These are phyloP conservation scores for Polysphondylium violaceum DNA, from an alignment of 78 protist species.

Conservation along the genomic window DNA sequence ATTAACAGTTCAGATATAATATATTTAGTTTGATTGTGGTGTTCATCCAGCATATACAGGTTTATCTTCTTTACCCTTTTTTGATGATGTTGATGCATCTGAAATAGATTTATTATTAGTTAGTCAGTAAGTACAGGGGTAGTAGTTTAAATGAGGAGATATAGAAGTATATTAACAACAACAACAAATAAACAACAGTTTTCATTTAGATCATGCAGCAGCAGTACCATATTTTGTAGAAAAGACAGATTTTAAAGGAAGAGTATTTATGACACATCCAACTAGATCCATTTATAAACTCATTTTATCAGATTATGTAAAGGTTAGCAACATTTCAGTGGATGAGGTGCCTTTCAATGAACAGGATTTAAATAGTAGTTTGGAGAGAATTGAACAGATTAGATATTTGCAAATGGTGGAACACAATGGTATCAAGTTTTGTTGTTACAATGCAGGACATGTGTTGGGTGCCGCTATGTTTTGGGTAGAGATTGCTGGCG, in stretches of 20 bases:
- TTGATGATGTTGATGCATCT: conserved; percentile 85
- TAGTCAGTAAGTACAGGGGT: conserved; percentile 86
- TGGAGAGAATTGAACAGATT: conserved; percentile 81
- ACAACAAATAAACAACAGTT: conserved; percentile 30
- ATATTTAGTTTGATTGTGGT: conserved; percentile 96
- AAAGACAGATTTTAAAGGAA: conserved; percentile 93
- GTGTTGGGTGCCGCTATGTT: conserved; percentile 99
- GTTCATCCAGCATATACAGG: conserved; percentile 96
- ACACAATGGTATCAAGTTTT: conserved; percentile 78
- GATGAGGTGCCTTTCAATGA: conserved; percentile 84
- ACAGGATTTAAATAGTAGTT: conserved; percentile 74
- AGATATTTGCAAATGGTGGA: conserved; percentile 89
- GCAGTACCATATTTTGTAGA: conserved; percentile 92
- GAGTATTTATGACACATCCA: conserved; percentile 98
- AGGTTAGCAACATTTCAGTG: conserved; percentile 37
- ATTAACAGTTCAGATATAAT: too few species aligned
- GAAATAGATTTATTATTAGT: conserved; percentile 93
- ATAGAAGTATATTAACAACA: background rate
- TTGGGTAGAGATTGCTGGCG: conserved; percentile 95
- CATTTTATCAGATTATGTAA: conserved; percentile 89
- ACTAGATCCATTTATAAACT: conserved; percentile 93
- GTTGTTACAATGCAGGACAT: conserved; percentile 96
- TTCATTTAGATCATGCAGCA: conserved; percentile 97
- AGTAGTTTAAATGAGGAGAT: background rate
- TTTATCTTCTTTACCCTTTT: conserved; percentile 90